A percentile compares a stretch with the other conserved stretches of the same genome.
These are phyloP conservation scores for Scenedesmus sp. DNA, from an alignment of 163 green algal species.

Conservation along the genomic window DNA sequence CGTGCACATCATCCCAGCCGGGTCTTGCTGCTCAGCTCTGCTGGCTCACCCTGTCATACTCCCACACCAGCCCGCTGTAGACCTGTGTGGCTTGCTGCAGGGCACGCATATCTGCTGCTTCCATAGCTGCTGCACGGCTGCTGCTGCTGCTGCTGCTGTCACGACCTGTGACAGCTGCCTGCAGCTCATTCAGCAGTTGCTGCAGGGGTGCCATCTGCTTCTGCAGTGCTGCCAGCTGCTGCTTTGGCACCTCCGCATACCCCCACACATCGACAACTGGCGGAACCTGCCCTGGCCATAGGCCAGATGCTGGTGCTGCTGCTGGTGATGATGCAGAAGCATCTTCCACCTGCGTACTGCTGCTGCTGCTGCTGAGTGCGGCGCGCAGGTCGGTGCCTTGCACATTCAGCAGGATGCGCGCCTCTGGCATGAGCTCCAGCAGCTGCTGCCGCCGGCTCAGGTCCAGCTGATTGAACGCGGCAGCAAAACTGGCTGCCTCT, in stretches of 20 bases:
- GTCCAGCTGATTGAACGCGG: conserved; percentile 41
- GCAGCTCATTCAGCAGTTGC: conserved; percentile 14
- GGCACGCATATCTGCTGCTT: background rate
- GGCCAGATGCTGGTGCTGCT: background rate
- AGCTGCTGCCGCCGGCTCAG: conserved; percentile 19
- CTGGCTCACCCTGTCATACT: conserved; percentile 37
- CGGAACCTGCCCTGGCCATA: conserved; percentile 45
- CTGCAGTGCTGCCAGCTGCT: conserved; percentile 33
- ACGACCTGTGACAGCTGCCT: background rate
- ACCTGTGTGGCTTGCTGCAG: conserved; percentile 25
- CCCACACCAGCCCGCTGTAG: conserved; percentile 34
- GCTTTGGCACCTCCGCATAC: conserved; percentile 45
- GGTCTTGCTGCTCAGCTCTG: background rate
- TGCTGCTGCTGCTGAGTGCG: conserved; percentile 12
- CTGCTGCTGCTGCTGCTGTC: conserved; percentile 29
- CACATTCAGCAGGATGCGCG: conserved; percentile 16
- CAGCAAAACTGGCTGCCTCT: background rate
- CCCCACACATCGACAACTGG: conserved; percentile 52
- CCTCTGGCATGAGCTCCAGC: conserved; percentile 26
- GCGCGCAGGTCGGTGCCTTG: conserved; percentile 35
- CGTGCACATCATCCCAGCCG: background rate
- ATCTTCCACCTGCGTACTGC: background rate
- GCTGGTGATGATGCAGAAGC: background rate
- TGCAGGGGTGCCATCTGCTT: conserved; percentile 24
- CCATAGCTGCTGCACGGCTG: background rate